Conservation (phyloP, 164 flowering plant genomes). For the Tetrastigma voinierianum region DNA sequence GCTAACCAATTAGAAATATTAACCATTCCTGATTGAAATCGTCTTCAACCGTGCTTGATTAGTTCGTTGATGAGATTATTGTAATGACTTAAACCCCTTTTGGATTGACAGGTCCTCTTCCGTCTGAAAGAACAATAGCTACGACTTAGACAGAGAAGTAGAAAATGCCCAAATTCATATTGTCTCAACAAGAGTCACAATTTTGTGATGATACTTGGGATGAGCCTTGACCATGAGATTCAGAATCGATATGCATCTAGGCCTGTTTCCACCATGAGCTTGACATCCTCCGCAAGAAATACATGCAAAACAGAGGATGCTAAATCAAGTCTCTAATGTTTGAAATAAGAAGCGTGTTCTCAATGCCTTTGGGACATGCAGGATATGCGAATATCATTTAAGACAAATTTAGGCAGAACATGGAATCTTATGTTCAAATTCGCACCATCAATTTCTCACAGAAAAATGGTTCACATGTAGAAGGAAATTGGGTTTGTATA, state of each 20-base stretch:
- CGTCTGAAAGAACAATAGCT: slow-evolving; percentile 22
- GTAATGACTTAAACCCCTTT: slow-evolving; percentile 43
- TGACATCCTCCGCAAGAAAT: slow-evolving; percentile 45
- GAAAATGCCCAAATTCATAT: neutral
- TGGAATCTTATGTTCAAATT: too few relatives aligned
- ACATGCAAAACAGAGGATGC: neutral
- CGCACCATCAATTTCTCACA: too few relatives aligned
- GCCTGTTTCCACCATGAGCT: slow-evolving; percentile 47
- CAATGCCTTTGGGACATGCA: too few relatives aligned
- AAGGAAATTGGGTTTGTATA: too few relatives aligned
- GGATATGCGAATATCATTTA: too few relatives aligned
- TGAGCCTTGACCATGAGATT: slow-evolving; percentile 54
- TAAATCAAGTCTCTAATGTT: too few relatives aligned
- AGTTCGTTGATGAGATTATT: slow-evolving; percentile 46
- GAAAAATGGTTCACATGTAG: too few relatives aligned
- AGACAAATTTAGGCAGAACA: too few relatives aligned
- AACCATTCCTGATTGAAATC: neutral
- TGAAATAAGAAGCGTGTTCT: too few relatives aligned
- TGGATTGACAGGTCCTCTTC: slow-evolving; percentile 41
- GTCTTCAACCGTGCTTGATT: slow-evolving; percentile 16
- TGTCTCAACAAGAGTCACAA: neutral
- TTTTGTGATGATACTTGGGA: slow-evolving; percentile 34
- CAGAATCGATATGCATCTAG: slow-evolving; percentile 54
- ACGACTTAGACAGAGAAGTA: neutral
- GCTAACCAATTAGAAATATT: neutral